Evolutionary conservation across 495 filamentous ascomycete genomes (phyloP).

Genomic region (Platismatia glauca): DNA sequence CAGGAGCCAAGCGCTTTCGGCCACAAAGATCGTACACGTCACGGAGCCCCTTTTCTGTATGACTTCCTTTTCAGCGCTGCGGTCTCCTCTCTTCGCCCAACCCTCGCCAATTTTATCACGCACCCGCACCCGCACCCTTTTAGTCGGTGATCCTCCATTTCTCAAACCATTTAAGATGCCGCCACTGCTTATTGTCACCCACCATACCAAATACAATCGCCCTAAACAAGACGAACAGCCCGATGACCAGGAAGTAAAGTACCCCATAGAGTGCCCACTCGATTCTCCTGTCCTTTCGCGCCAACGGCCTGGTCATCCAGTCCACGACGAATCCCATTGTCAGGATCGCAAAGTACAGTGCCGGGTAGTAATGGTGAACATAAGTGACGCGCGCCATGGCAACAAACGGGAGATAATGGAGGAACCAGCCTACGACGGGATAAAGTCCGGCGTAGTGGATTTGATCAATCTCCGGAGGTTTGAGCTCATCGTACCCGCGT

Average conservation of each 20-base stretch:
- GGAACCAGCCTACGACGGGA: slow-evolving; percentile 85
- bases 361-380: slow-evolving; percentile 98
- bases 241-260: slow-evolving; percentile 64
- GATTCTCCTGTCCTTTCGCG: slow-evolving; percentile 43
- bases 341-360: slow-evolving; percentile 95
- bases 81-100: not conserved
- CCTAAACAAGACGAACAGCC: slow-evolving; percentile 79
- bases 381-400: slow-evolving; percentile 98
- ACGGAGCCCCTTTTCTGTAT: not conserved
- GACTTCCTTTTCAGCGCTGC: not conserved
- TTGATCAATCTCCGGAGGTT: slow-evolving; percentile 69
- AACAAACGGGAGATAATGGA: slow-evolving; percentile 93
- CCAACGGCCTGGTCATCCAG: slow-evolving; percentile 60
- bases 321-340: slow-evolving; percentile 81
- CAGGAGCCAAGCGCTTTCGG: not conserved
- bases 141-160: slow-evolving; percentile 46
- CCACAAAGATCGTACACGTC: not conserved
- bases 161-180: slow-evolving; percentile 84
- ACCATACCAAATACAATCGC: slow-evolving; percentile 97
- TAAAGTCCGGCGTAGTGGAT: slow-evolving; percentile 93
- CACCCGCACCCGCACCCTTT: slow-evolving; percentile 8
- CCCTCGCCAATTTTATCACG: not conserved
- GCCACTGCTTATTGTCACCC: slow-evolving; percentile 72
- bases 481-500: slow-evolving; percentile 82
- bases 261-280: slow-evolving; percentile 57